Evolutionary conservation across 2,329 filamentous ascomycete species (phyloP).

Genomic region (Cercospora sp.): DNA sequence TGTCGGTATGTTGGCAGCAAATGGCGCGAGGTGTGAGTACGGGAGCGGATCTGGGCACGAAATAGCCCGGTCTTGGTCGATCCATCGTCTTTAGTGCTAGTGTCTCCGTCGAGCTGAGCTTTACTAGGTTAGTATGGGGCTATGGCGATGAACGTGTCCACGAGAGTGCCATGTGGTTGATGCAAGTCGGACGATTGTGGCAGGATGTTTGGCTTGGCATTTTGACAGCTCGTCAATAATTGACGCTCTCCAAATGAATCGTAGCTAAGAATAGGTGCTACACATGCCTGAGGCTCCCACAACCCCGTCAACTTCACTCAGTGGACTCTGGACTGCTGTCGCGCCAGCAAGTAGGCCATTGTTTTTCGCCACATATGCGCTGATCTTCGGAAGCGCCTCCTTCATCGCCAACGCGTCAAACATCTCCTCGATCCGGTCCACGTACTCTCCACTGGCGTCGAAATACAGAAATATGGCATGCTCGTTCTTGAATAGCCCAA

Average conservation of each 20-base stretch:
- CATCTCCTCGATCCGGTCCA: not conserved
- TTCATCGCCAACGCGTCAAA: constrained; percentile 1
- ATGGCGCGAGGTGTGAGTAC: not conserved
- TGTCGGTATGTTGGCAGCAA: not conserved
- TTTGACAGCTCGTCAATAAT: not conserved
- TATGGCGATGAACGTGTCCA: not conserved
- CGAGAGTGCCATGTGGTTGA: not conserved
- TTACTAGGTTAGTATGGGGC: not conserved
- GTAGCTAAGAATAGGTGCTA: not conserved
- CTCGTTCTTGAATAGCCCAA: constrained; percentile 1
- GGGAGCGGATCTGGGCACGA: not conserved
- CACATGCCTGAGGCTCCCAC: not conserved
- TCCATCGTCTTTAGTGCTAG: not conserved
- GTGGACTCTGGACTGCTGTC: not conserved
- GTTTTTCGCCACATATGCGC: not conserved
- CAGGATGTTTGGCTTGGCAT: not conserved
- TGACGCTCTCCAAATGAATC: not conserved
- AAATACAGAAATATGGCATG: constrained; percentile 1
- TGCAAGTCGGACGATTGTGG: not conserved
- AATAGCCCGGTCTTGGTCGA: not conserved
- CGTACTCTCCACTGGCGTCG: not conserved
- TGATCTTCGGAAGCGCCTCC: not conserved
- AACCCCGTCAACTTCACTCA: not conserved
- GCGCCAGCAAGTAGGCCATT: not conserved
- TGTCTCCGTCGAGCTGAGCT: not conserved